A percentile compares a stretch with the other conserved stretches of the same genome.
Evolutionary conservation across 2,329 filamentous ascomycete species (phyloP).

Genomic region (Pseudogymnoascus sp.): DNA sequence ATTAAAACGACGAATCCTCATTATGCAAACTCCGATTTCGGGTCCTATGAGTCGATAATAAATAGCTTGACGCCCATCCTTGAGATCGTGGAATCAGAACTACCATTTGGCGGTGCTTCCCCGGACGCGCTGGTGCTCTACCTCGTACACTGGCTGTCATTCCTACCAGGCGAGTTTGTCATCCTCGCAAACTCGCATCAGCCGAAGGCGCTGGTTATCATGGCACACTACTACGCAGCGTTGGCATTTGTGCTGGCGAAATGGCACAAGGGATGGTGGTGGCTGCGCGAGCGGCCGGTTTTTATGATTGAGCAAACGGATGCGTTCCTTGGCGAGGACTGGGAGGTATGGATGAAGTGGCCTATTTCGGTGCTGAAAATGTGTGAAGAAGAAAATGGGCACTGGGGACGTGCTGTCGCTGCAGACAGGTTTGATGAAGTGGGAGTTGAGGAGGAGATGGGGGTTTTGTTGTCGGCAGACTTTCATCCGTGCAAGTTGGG

Average conservation of each 20-base stretch:
- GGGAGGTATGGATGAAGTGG: conserved; percentile 19
- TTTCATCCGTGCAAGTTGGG: conserved; percentile 3
- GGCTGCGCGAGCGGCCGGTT: conserved; percentile 17
- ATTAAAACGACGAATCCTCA: not conserved
- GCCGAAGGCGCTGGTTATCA: conserved; percentile 15
- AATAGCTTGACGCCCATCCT: not conserved
- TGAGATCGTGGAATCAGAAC: not conserved
- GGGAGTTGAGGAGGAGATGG: not conserved
- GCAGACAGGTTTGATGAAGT: not conserved
- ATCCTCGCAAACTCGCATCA: conserved; percentile 14
- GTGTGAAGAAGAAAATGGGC: not conserved
- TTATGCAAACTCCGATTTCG: not conserved
- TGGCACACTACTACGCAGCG: conserved; percentile 19
- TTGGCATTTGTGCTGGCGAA: conserved; percentile 14
- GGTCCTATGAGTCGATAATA: not conserved
- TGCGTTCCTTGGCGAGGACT: conserved; percentile 13
- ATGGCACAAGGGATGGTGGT: conserved; percentile 16
- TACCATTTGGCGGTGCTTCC: not conserved
- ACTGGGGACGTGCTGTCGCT: not conserved
- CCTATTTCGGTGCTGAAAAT: conserved; percentile 3
- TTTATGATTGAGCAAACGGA: conserved; percentile 19
- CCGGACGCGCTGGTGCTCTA: conserved; percentile 15
- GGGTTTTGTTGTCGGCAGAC: not conserved
- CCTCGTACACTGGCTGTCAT: conserved; percentile 19
- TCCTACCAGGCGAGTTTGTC: conserved; percentile 16